phyloP scores from a whole-genome alignment of 768 basidiomycete genomes.

The Leccinum longicurvipes region DNA sequence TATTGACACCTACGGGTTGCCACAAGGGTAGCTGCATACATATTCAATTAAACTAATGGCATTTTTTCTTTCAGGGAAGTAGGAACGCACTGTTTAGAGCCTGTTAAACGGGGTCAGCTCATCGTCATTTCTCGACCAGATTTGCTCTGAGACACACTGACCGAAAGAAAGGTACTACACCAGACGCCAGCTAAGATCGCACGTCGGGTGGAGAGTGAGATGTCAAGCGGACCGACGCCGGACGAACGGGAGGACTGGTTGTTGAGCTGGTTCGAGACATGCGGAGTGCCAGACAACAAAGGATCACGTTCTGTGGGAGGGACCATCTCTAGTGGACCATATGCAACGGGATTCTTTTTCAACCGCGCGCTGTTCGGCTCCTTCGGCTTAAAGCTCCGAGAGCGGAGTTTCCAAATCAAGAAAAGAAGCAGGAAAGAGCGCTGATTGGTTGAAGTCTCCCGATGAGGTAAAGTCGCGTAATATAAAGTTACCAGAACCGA shows the following conservation, averaged over 20 bases:
- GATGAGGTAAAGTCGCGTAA: too few relatives aligned
- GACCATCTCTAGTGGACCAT: conserved; percentile 13
- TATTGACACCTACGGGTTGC: conserved; percentile 57
- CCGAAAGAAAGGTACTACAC: conserved; percentile 70
- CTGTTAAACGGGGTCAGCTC: conserved; percentile 26
- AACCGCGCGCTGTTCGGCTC: too few relatives aligned
- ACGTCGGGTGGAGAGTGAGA: conserved; percentile 55
- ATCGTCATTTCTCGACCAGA: neutral
- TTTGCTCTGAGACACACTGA: conserved; percentile 23
- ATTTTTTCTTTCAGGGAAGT: neutral
- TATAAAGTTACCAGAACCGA: too few relatives aligned
- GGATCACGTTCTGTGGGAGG: conserved; percentile 32
- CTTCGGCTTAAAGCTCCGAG: too few relatives aligned
- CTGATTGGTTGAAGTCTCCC: too few relatives aligned
- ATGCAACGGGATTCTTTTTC: too few relatives aligned
- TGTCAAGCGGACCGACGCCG: conserved; percentile 53
- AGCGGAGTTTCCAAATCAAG: too few relatives aligned
- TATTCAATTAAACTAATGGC: neutral
- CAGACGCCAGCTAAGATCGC: conserved; percentile 72
- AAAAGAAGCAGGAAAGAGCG: too few relatives aligned
- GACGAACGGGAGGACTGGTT: neutral
- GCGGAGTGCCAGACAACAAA: conserved; percentile 16
- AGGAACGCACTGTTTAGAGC: conserved; percentile 48
- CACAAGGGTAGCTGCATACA: conserved; percentile 61
- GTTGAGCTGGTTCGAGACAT: neutral